phyloP scores from a whole-genome alignment of 768 basidiomycete species.

The Imleria badia region DNA sequence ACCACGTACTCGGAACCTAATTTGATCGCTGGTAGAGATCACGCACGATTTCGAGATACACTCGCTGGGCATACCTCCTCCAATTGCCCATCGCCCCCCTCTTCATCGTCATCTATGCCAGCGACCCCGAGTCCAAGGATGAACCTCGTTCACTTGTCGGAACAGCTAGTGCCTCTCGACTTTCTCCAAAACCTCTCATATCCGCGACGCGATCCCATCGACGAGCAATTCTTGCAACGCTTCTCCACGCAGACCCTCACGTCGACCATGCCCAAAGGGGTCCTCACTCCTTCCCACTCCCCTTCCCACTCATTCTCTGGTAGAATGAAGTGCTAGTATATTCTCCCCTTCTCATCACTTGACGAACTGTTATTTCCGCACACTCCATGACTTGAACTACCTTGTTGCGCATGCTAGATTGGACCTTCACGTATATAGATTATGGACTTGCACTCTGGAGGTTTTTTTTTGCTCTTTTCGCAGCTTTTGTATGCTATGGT shows the following conservation, averaged over 20 bases:
- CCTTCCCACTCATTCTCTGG: slow-evolving; percentile 25
- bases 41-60: slow-evolving; percentile 23
- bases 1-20: slow-evolving; percentile 35
- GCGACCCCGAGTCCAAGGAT: slow-evolving; percentile 37
- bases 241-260: slow-evolving; percentile 40
- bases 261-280: slow-evolving; percentile 19
- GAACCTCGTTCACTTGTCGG: slow-evolving; percentile 20
- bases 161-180: slow-evolving; percentile 59
- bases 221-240: slow-evolving; percentile 62
- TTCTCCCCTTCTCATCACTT: neutral
- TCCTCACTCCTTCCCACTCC: slow-evolving; percentile 9
- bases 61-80: slow-evolving; percentile 22
- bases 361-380: slow-evolving; percentile 2
- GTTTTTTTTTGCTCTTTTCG: slow-evolving; percentile 12
- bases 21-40: slow-evolving; percentile 18
- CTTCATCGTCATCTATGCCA: slow-evolving; percentile 40
- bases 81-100: slow-evolving; percentile 32
- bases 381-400: slow-evolving; percentile 9
- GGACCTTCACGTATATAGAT: slow-evolving; percentile 29
- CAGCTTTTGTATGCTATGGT: slow-evolving; percentile 25
- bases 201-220: slow-evolving; percentile 58
- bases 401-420: slow-evolving; percentile 21
- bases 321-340: slow-evolving; percentile 22
- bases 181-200: slow-evolving; percentile 56
- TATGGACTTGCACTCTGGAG: slow-evolving; percentile 29